Conservation (phyloP, 2,329 filamentous ascomycete species). For the Calonectria crousiana region DNA sequence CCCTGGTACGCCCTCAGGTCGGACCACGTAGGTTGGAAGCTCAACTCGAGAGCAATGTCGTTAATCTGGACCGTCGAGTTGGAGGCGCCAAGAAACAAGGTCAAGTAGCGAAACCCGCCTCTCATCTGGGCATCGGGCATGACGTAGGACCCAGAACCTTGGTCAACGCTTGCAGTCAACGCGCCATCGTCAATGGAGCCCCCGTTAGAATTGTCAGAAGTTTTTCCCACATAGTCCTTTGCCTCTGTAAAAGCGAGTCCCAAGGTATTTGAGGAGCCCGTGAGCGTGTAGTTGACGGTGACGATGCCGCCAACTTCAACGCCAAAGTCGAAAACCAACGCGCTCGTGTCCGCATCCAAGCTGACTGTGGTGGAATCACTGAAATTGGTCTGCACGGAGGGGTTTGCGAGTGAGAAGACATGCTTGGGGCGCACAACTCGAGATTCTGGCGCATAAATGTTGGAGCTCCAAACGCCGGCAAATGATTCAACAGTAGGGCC, state of each 20-base stretch:
- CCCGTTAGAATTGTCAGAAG: neutral
- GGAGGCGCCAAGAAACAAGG: neutral
- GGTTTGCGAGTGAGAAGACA: neutral
- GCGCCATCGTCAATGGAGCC: neutral
- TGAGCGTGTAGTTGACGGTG: neutral
- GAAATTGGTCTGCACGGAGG: neutral
- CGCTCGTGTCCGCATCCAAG: neutral
- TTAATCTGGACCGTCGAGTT: neutral
- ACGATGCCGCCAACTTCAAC: neutral
- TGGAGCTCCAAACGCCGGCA: neutral
- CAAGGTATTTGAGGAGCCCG: neutral
- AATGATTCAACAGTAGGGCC: neutral
- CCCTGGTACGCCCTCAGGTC: conserved; percentile 64
- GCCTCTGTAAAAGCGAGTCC: neutral
- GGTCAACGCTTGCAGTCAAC: neutral
- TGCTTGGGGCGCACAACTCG: neutral
- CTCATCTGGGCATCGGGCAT: neutral
- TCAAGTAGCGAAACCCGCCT: conserved; percentile 1
- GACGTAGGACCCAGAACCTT: neutral
- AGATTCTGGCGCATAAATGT: neutral
- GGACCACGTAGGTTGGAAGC: conserved; percentile 57
- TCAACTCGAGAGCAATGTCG: conserved; percentile 45
- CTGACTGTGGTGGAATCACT: neutral
- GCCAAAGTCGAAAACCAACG: neutral
- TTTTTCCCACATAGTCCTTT: neutral